These are phyloP conservation scores for Yamadazyma sp. DNA, from an alignment of 1,139 yeast species.

Conservation along the genomic window DNA sequence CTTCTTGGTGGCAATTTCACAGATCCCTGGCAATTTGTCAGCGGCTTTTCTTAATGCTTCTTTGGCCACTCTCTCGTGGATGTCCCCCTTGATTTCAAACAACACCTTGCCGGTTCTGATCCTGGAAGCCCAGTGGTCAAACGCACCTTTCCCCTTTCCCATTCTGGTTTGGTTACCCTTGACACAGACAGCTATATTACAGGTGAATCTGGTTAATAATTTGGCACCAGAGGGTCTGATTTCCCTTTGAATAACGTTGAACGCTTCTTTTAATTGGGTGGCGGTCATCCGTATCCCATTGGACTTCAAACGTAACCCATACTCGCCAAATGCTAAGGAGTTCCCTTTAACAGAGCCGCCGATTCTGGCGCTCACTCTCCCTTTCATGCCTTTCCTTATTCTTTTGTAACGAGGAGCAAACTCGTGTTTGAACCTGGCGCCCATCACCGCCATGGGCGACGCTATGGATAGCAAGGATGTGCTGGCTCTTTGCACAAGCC, in stretches of 20 bases:
- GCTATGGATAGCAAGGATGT: neutral
- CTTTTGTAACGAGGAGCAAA: slow-evolving; percentile 80
- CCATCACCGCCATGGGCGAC: slow-evolving; percentile 6
- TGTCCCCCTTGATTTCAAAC: slow-evolving; percentile 76
- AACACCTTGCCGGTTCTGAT: slow-evolving; percentile 94
- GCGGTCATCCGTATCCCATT: slow-evolving; percentile 90
- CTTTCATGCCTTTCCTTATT: slow-evolving; percentile 84
- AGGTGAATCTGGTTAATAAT: slow-evolving; percentile 76
- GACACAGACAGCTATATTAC: slow-evolving; percentile 87
- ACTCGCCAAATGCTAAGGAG: slow-evolving; percentile 73
- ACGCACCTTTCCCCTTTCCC: slow-evolving; percentile 99
- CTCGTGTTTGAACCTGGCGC: slow-evolving; percentile 69
- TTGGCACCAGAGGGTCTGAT: slow-evolving; percentile 73
- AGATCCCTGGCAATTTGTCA: slow-evolving; percentile 87
- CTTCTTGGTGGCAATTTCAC: slow-evolving; percentile 74
- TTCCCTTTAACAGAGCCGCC: slow-evolving; percentile 95
- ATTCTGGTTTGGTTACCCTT: slow-evolving; percentile 99
- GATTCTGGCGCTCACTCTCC: slow-evolving; percentile 89
- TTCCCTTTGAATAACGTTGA: slow-evolving; percentile 76
- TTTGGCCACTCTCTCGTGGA: slow-evolving; percentile 88
- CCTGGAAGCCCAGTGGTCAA: slow-evolving; percentile 96
- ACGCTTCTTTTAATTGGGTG: slow-evolving; percentile 88
- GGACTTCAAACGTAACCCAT: slow-evolving; percentile 82
- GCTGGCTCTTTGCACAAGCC: neutral
- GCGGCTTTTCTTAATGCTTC: slow-evolving; percentile 93